Conservation (phyloP, 345 rosid species). For the Euphorbia lathyris region DNA sequence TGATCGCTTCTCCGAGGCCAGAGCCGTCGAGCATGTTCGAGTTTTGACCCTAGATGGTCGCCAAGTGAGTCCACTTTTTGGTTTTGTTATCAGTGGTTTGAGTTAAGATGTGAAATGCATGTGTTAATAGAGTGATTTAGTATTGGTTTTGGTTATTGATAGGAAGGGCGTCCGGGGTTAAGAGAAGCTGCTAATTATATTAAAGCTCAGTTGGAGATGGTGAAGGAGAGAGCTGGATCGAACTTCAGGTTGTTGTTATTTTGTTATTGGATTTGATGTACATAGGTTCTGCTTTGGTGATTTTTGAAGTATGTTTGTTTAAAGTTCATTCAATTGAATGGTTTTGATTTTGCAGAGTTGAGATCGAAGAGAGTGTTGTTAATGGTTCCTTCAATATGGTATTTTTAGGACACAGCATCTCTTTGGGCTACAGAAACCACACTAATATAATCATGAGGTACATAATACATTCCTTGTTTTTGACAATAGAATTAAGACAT, state of each 20-base stretch:
- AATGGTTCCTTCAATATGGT: conserved; percentile 90
- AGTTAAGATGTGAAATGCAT: neutral
- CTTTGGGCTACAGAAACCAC: conserved; percentile 87
- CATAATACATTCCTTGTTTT: neutral
- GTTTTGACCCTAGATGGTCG: conserved; percentile 68
- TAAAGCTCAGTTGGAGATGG: conserved; percentile 56
- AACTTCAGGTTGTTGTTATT: conserved; percentile 46
- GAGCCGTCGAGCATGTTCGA: conserved; percentile 87
- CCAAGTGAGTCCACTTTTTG: conserved; percentile 71
- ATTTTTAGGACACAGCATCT: conserved; percentile 79
- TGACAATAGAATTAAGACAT: too few species aligned
- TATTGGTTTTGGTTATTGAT: neutral
- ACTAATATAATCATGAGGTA: conserved; percentile 86
- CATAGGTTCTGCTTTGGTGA: neutral
- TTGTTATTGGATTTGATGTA: neutral
- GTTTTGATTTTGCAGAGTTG: conserved; percentile 49
- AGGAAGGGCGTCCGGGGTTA: conserved; percentile 93
- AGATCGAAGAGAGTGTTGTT: conserved; percentile 74
- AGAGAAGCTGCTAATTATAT: conserved; percentile 81
- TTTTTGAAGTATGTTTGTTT: neutral
- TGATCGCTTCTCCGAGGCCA: conserved; percentile 90
- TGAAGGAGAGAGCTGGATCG: conserved; percentile 77
- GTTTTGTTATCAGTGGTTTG: too few species aligned
- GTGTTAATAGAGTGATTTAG: neutral
- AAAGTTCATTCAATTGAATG: neutral